A percentile compares a stretch with the other conserved stretches of the same genome.
Evolutionary conservation across 192 early-diverging fungal genomes (phyloP).

Genomic region (Entomortierella lignicola): DNA sequence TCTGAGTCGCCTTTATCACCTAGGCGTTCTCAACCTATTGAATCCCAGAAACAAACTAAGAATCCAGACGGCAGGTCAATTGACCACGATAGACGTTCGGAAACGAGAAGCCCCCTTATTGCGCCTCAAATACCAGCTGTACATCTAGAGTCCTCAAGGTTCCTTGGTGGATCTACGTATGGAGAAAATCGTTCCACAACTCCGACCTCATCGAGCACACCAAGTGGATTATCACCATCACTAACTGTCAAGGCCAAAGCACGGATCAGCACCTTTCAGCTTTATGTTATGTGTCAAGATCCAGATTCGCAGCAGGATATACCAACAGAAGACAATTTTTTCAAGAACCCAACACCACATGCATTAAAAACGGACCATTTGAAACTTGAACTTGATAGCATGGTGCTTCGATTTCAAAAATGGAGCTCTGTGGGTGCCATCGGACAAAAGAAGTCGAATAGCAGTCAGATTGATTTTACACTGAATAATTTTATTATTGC

Average conservation of each 20-base stretch:
- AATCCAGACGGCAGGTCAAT: constrained; percentile 22
- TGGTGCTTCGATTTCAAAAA: constrained; percentile 44
- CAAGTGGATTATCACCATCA: constrained; percentile 2
- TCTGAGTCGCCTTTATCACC: constrained; percentile 15
- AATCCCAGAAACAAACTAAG: constrained; percentile 4
- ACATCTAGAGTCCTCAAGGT: constrained; percentile 34
- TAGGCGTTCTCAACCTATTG: constrained; percentile 4
- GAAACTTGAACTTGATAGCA: constrained; percentile 51
- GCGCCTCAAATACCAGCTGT: constrained; percentile 13
- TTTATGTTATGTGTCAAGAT: constrained; percentile 56
- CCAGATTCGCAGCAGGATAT: constrained; percentile 22
- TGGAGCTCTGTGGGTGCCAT: constrained; percentile 19
- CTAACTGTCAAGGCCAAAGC: constrained; percentile 54
- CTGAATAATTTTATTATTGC: constrained; percentile 34
- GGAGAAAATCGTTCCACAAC: constrained; percentile 12
- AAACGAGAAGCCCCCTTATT: background rate
- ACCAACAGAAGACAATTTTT: constrained; percentile 45
- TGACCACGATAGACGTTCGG: constrained; percentile 6
- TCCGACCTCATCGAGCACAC: background rate
- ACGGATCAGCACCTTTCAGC: constrained; percentile 41
- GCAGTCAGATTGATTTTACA: constrained; percentile 43
- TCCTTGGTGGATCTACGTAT: constrained; percentile 31
- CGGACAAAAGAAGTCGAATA: constrained; percentile 35
- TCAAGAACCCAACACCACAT: constrained; percentile 34
- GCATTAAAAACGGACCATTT: constrained; percentile 43